Evolutionary conservation across 805 yeast species (phyloP).

Genomic region (Saccharomycopsis oosterbeekiorum): DNA sequence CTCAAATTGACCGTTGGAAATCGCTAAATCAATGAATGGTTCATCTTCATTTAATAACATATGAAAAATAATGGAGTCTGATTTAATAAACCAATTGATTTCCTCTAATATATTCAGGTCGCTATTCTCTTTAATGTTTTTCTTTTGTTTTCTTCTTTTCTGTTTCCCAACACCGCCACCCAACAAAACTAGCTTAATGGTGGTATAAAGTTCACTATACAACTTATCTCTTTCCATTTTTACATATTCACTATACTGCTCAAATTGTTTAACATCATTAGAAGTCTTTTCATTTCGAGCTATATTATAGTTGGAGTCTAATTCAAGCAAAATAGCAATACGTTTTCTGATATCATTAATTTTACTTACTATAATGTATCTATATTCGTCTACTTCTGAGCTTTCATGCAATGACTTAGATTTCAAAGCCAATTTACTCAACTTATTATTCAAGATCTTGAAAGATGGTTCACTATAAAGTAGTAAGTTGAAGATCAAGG

Average conservation of each 20-base stretch:
- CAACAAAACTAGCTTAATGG: constrained; percentile 35
- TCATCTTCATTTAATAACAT: constrained; percentile 47
- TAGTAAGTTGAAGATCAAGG: constrained; percentile 52
- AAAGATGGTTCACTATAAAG: constrained; percentile 67
- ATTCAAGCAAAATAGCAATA: constrained; percentile 29
- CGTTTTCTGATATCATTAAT: constrained; percentile 42
- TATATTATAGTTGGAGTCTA: constrained; percentile 39
- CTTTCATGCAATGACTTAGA: constrained; percentile 56
- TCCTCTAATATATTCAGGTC: constrained; percentile 24
- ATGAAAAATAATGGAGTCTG: constrained; percentile 66
- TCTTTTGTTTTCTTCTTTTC: constrained; percentile 20
- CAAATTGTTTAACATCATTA: constrained; percentile 35
- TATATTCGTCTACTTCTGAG: constrained; percentile 21
- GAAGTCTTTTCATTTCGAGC: constrained; percentile 42
- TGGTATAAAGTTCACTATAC: constrained; percentile 33
- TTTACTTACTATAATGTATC: constrained; percentile 31
- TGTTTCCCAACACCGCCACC: constrained; percentile 22
- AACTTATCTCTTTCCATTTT: constrained; percentile 30
- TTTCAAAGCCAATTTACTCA: constrained; percentile 58
- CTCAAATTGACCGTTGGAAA: constrained; percentile 51
- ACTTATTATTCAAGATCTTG: constrained; percentile 43
- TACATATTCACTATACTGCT: constrained; percentile 23
- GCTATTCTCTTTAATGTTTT: constrained; percentile 17
- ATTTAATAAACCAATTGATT: constrained; percentile 51
- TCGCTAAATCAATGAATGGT: constrained; percentile 62